phyloP scores from a whole-genome alignment of 371 early-diverging fungal species.

The Mortierella sp. region DNA sequence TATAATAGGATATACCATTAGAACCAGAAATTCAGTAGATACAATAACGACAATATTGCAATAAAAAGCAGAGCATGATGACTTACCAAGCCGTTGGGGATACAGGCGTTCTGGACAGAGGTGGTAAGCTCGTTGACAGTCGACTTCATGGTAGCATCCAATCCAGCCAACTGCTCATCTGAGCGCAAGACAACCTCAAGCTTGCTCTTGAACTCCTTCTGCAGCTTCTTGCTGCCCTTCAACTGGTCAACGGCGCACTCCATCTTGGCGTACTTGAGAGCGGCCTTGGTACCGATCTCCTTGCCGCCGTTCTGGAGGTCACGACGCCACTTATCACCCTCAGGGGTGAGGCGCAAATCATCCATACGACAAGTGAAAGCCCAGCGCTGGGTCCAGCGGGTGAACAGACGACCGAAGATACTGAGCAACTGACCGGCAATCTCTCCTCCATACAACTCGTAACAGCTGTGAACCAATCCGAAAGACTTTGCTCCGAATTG shows the following conservation, averaged over 20 bases:
- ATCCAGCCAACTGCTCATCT: conserved; percentile 89
- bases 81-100: conserved; percentile 89
- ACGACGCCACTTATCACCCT: conserved; percentile 86
- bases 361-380: conserved; percentile 99
- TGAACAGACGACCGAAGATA: conserved; percentile 95
- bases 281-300: conserved; percentile 77
- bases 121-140: conserved; percentile 89
- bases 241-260: conserved; percentile 44
- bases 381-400: conserved; percentile 90
- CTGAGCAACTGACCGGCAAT: conserved; percentile 96
- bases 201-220: conserved; percentile 74
- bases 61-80: neutral
- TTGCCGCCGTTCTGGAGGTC: conserved; percentile 72
- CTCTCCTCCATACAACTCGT: conserved; percentile 97
- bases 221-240: conserved; percentile 41
- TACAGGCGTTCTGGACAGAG: conserved; percentile 83
- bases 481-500: conserved; percentile 97
- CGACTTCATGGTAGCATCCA: conserved; percentile 94
- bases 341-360: conserved; percentile 93
- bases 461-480: conserved; percentile 97
- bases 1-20: neutral
- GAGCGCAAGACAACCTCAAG: conserved; percentile 91
- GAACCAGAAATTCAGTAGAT: neutral
- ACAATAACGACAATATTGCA: too few species aligned
- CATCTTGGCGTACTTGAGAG: conserved; percentile 82